These are phyloP conservation scores for Moesziomyces aphidis DNA, from an alignment of 1,284 basidiomycete genomes.

Conservation along the genomic window DNA sequence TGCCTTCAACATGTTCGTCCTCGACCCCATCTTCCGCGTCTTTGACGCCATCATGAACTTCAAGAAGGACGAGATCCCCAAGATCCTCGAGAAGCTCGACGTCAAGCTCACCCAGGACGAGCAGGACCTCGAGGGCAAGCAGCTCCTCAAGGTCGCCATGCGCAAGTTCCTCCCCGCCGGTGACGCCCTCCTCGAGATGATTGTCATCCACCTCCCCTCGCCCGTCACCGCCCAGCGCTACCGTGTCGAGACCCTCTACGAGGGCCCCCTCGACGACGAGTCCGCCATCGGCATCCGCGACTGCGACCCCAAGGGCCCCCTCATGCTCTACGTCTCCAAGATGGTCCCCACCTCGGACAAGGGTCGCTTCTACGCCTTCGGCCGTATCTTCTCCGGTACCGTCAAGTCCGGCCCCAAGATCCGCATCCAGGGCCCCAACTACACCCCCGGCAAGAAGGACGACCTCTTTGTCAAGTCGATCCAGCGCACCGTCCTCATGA, in stretches of 20 bases:
- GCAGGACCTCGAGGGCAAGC: slow-evolving; percentile 95
- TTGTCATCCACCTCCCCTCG: slow-evolving; percentile 94
- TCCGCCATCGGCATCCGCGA: slow-evolving; percentile 98
- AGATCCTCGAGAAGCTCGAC: slow-evolving; percentile 97
- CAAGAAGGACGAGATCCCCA: slow-evolving; percentile 89
- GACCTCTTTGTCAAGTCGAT: slow-evolving; percentile 98
- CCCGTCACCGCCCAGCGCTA: slow-evolving; percentile 96
- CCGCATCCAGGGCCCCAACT: slow-evolving; percentile 99
- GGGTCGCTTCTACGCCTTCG: slow-evolving; percentile 99
- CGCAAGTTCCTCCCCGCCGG: slow-evolving; percentile 99
- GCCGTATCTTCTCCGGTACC: slow-evolving; percentile 99
- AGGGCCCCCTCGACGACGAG: slow-evolving; percentile 99
- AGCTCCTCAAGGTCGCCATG: slow-evolving; percentile 97
- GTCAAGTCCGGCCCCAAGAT: slow-evolving; percentile 97
- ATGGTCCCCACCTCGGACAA: slow-evolving; percentile 99
- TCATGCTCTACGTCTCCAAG: slow-evolving; percentile 99
- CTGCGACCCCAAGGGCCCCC: slow-evolving; percentile 95
- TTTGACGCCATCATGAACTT: slow-evolving; percentile 99
- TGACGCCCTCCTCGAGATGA: slow-evolving; percentile 99
- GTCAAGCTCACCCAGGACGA: slow-evolving; percentile 90
- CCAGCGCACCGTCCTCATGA: slow-evolving; percentile 99
- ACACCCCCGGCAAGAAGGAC: slow-evolving; percentile 97
- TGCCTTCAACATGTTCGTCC: slow-evolving; percentile 80
- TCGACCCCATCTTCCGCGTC: slow-evolving; percentile 99
- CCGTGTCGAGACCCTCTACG: slow-evolving; percentile 99